Conservation (phyloP, 768 basidiomycete genomes). For the Pleurotus tuber-regium region DNA sequence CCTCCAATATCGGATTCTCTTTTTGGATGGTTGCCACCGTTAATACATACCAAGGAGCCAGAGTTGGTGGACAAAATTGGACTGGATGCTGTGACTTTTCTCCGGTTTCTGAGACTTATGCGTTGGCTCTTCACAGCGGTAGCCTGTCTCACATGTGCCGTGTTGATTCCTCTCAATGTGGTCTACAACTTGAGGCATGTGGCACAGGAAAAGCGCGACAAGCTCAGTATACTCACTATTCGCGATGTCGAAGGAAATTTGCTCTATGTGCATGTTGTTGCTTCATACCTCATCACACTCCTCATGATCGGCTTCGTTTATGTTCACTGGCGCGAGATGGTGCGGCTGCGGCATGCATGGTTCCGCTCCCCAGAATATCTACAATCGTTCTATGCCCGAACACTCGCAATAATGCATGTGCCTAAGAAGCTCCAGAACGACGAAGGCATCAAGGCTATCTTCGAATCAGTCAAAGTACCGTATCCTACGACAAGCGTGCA, state of each 20-base stretch:
- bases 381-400: conserved; percentile 90
- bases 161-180: conserved; percentile 85
- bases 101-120: conserved; percentile 87
- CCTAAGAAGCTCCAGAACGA: conserved; percentile 82
- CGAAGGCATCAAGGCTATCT: conserved; percentile 75
- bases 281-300: conserved; percentile 78
- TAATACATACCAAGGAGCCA: conserved; percentile 82
- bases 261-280: conserved; percentile 83
- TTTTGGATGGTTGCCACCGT: conserved; percentile 88
- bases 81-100: conserved; percentile 89
- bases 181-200: conserved; percentile 78
- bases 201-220: conserved; percentile 44
- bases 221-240: conserved; percentile 82
- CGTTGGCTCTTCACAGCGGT: conserved; percentile 71
- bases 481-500: conserved; percentile 92
- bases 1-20: conserved; percentile 67
- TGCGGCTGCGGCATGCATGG: conserved; percentile 79
- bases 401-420: conserved; percentile 78
- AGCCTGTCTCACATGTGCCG: conserved; percentile 61
- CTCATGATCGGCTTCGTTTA: conserved; percentile 72
- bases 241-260: conserved; percentile 70
- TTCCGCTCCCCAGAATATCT: conserved; percentile 89
- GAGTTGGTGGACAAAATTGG: conserved; percentile 87
- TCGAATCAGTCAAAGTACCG: conserved; percentile 72
- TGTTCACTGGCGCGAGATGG: conserved; percentile 74